Percentiles rank a stretch among this genome's conserved stretches.
phyloP scores from a whole-genome alignment of 768 basidiomycete genomes.

The Phylloporus arenicola region DNA sequence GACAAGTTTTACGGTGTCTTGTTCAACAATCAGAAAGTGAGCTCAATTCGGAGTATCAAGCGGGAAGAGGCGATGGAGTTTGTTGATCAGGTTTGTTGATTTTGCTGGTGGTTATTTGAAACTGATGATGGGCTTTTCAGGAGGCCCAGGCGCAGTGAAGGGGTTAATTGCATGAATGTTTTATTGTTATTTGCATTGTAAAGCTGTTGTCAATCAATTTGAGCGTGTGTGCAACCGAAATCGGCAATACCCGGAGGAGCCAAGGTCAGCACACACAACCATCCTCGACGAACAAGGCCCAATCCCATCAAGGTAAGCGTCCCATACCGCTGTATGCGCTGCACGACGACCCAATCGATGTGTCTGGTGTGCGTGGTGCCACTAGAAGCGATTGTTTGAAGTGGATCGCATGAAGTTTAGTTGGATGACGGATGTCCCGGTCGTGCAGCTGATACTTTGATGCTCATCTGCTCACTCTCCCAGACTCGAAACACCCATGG shows the following conservation, averaged over 20 bases:
- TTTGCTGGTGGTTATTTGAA: not conserved
- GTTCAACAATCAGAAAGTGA: constrained; percentile 94
- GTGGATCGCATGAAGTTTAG: constrained; percentile 17
- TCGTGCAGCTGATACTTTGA: not conserved
- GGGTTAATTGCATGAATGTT: not conserved
- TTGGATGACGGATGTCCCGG: constrained; percentile 13
- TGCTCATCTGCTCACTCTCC: constrained; percentile 2
- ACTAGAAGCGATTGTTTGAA: not conserved
- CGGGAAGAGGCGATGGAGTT: constrained; percentile 91
- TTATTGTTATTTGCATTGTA: constrained; percentile 21
- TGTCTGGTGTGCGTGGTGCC: not conserved
- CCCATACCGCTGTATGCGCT: not conserved
- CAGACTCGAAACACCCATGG: constrained; percentile 41
- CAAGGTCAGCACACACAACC: constrained; percentile 2
- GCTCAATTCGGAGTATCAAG: constrained; percentile 80
- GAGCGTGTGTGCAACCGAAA: constrained; percentile 15
- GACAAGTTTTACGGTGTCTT: constrained; percentile 97
- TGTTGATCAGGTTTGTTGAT: constrained; percentile 70
- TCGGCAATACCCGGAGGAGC: constrained; percentile 23
- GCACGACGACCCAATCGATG: not conserved
- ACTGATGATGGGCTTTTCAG: constrained; percentile 19
- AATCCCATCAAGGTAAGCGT: constrained; percentile 26
- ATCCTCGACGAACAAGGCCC: constrained; percentile 24
- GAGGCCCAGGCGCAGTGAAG: constrained; percentile 45
- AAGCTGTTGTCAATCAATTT: not conserved